Evolutionary conservation across 306 rosid species (phyloP).

Genomic region (Cicer yamashitae): DNA sequence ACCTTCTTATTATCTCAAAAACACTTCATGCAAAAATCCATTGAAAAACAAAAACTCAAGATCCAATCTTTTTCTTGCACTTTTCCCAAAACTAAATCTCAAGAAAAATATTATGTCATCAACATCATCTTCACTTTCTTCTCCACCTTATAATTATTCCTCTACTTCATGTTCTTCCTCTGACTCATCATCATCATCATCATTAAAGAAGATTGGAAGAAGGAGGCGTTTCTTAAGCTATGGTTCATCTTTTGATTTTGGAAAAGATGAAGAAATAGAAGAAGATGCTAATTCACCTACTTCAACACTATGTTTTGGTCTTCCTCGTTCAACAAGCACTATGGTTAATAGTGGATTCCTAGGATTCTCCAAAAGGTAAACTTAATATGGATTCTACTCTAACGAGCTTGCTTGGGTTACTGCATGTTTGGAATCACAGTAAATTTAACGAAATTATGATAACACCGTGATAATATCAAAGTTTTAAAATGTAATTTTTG

Average conservation of each 20-base stretch:
- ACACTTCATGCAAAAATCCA: constrained; percentile 24
- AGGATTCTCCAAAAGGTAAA: constrained; percentile 26
- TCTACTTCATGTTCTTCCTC: constrained; percentile 32
- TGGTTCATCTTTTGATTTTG: constrained; percentile 58
- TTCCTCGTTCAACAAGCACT: constrained; percentile 40
- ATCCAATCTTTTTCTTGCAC: constrained; percentile 53
- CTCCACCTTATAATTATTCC: neutral
- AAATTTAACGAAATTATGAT: neutral
- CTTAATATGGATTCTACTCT: neutral
- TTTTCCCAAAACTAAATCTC: constrained; percentile 55
- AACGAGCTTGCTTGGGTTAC: neutral
- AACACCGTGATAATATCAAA: neutral
- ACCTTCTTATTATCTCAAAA: constrained; percentile 63
- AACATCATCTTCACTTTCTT: constrained; percentile 23
- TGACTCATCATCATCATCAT: neutral
- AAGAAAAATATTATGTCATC: constrained; percentile 43
- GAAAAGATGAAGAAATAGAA: constrained; percentile 45
- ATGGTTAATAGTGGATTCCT: neutral
- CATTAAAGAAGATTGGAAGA: neutral
- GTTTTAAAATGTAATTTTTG: neutral
- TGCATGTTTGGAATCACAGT: neutral
- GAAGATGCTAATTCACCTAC: constrained; percentile 50
- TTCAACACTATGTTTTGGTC: constrained; percentile 66
- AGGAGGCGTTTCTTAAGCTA: constrained; percentile 50
- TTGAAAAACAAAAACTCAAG: constrained; percentile 51